A percentile compares a stretch with the other conserved stretches of the same genome.
These are phyloP conservation scores for Cerioporus squamosus DNA, from an alignment of 1,284 basidiomycete genomes.

Conservation along the genomic window DNA sequence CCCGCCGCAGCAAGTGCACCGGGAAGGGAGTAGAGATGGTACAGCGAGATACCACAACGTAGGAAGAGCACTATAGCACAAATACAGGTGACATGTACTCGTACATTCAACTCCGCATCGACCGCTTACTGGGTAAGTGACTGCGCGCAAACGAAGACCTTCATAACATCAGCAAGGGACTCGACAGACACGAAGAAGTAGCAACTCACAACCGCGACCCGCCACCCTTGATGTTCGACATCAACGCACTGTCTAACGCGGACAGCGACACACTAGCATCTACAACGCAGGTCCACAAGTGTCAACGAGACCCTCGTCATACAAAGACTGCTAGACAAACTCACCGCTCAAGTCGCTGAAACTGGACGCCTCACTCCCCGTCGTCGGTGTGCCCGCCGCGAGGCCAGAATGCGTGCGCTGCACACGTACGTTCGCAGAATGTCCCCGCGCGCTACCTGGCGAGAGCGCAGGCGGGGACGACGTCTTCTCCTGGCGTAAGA, in stretches of 20 bases:
- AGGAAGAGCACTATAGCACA: not conserved
- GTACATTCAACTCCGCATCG: constrained; percentile 15
- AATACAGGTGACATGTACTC: not conserved
- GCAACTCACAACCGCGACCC: constrained; percentile 27
- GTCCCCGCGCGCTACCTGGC: constrained; percentile 52
- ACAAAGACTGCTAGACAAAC: constrained; percentile 22
- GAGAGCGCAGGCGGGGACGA: constrained; percentile 63
- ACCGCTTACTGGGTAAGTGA: constrained; percentile 18
- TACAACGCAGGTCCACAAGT: constrained; percentile 27
- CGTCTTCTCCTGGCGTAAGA: constrained; percentile 54
- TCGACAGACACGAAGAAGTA: not conserved
- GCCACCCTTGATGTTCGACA: constrained; percentile 55
- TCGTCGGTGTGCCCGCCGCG: constrained; percentile 45
- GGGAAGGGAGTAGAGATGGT: no score
- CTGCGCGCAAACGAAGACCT: constrained; percentile 29
- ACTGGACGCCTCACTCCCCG: constrained; percentile 72
- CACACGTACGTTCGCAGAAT: constrained; percentile 38
- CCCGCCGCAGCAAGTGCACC: no score
- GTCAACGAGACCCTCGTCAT: not conserved
- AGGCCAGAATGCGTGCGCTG: constrained; percentile 47
- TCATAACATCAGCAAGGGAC: not conserved
- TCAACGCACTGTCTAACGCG: constrained; percentile 72
- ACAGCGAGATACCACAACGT: no score
- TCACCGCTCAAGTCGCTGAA: constrained; percentile 83
- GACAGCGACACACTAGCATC: constrained; percentile 75